Percentiles rank a stretch among this genome's conserved stretches.
These are phyloP conservation scores for Massarina eburnea DNA, from an alignment of 2,329 filamentous ascomycete species.

Conservation along the genomic window DNA sequence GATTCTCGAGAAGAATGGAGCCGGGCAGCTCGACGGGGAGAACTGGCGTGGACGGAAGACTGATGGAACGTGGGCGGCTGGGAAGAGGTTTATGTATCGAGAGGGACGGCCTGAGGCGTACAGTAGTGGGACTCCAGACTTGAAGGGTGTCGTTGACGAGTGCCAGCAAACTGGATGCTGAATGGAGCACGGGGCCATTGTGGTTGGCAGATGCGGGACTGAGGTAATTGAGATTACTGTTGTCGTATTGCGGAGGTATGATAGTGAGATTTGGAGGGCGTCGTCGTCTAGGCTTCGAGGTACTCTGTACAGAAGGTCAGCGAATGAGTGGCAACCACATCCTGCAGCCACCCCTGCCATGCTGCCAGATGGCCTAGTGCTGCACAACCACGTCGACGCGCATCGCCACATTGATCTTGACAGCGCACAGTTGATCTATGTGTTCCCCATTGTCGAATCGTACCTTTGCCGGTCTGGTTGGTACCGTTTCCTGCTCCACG, in stretches of 20 bases:
- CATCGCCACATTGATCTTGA: conserved; percentile 25
- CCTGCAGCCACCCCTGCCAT: conserved; percentile 23
- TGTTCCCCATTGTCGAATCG: conserved; percentile 10
- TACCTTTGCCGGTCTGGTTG: conserved; percentile 31
- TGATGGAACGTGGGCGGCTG: conserved; percentile 44
- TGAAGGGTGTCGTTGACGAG: conserved; percentile 49
- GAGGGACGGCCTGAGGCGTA: conserved; percentile 27
- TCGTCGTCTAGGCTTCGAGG: conserved; percentile 20
- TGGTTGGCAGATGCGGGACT: conserved; percentile 31
- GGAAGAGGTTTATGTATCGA: conserved; percentile 39
- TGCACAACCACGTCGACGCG: conserved; percentile 37
- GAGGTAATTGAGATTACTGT: conserved; percentile 18
- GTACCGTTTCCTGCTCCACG: conserved; percentile 11
- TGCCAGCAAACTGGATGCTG: conserved; percentile 41
- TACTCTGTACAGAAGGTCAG: conserved; percentile 30
- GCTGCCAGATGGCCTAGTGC: conserved; percentile 19
- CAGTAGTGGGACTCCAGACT: conserved; percentile 32
- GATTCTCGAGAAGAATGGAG: conserved; percentile 35
- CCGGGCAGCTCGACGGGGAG: conserved; percentile 33
- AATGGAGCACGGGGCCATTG: conserved; percentile 30
- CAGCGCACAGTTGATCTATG: conserved; percentile 26
- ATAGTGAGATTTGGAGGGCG: conserved; percentile 36
- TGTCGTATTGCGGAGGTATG: conserved; percentile 23
- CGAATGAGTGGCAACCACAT: conserved; percentile 37
- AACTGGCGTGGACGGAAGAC: conserved; percentile 43